phyloP scores from a whole-genome alignment of 1,139 yeast genomes.

The Scheffersomyces illinoinensis region DNA sequence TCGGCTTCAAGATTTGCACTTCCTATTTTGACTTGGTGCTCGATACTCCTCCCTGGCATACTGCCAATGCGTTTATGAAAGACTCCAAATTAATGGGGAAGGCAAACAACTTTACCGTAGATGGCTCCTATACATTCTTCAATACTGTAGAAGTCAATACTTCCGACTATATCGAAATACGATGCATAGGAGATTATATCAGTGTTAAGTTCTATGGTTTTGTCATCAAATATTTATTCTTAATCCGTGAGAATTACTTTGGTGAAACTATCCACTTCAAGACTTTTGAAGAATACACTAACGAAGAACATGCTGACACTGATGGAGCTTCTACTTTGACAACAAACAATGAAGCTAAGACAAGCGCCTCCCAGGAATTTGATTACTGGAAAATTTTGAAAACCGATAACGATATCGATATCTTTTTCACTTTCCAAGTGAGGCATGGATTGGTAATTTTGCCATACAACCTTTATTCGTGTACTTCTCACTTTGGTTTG shows the following conservation, averaged over 20 bases:
- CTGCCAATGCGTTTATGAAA: conserved; percentile 68
- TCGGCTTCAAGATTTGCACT: conserved; percentile 56
- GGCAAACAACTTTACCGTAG: conserved; percentile 58
- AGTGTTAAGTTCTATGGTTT: conserved; percentile 78
- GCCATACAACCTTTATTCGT: conserved; percentile 73
- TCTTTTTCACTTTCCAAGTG: conserved; percentile 69
- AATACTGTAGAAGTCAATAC: conserved; percentile 61
- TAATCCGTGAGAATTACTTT: conserved; percentile 84
- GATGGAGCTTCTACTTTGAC: conserved; percentile 1
- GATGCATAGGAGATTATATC: conserved; percentile 65
- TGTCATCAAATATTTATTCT: conserved; percentile 70
- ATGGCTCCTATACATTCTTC: conserved; percentile 68
- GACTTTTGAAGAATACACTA: conserved; percentile 78
- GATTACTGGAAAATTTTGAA: conserved; percentile 46
- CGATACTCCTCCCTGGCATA: conserved; percentile 91
- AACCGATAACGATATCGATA: conserved; percentile 74
- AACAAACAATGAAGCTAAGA: not conserved
- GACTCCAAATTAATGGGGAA: conserved; percentile 62
- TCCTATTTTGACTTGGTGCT: conserved; percentile 62
- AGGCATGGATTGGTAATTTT: conserved; percentile 68
- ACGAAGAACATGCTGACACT: conserved; percentile 7
- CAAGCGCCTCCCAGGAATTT: conserved; percentile 13
- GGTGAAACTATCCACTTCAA: conserved; percentile 83
- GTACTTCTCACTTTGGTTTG: conserved; percentile 61
- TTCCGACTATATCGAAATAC: conserved; percentile 67